phyloP scores from a whole-genome alignment of 2,329 filamentous ascomycete species.

The Penicillium polonicum region DNA sequence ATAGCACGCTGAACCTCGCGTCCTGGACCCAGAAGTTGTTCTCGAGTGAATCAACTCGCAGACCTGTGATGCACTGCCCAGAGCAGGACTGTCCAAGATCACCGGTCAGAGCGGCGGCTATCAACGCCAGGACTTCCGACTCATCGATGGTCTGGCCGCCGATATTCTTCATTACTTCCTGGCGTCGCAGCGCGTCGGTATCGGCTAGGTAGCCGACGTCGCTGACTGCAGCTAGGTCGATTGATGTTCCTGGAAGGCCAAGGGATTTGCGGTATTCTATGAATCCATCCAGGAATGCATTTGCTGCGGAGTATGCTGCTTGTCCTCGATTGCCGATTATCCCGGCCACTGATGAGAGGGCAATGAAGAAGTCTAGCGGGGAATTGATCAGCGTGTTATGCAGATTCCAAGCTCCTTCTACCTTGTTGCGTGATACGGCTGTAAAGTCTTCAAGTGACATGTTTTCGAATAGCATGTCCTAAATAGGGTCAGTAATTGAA shows the following conservation, averaged over 20 bases:
- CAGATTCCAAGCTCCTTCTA: constrained; percentile 33
- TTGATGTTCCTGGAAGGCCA: constrained; percentile 28
- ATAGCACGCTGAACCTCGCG: constrained; percentile 55
- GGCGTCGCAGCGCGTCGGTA: constrained; percentile 17
- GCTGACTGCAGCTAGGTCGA: constrained; percentile 32
- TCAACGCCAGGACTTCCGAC: constrained; percentile 55
- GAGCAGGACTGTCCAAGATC: constrained; percentile 45
- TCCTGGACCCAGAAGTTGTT: constrained; percentile 55
- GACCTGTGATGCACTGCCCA: constrained; percentile 55
- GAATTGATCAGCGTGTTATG: constrained; percentile 23
- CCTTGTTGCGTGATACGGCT: constrained; percentile 17
- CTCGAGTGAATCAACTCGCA: constrained; percentile 45
- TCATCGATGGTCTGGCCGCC: constrained; percentile 34
- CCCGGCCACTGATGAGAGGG: constrained; percentile 29
- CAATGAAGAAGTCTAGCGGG: constrained; percentile 30
- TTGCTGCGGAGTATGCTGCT: constrained; percentile 28
- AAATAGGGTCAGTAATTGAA: constrained; percentile 2
- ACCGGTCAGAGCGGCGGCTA: constrained; percentile 53
- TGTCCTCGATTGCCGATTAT: constrained; percentile 31
- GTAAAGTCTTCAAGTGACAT: constrained; percentile 30
- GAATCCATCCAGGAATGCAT: constrained; percentile 30
- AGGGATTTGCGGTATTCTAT: constrained; percentile 25
- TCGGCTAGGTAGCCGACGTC: constrained; percentile 26
- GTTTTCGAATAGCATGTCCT: constrained; percentile 34
- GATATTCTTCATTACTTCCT: constrained; percentile 29